phyloP scores from a whole-genome alignment of 305 asterid species.

The Rubia balearica region DNA sequence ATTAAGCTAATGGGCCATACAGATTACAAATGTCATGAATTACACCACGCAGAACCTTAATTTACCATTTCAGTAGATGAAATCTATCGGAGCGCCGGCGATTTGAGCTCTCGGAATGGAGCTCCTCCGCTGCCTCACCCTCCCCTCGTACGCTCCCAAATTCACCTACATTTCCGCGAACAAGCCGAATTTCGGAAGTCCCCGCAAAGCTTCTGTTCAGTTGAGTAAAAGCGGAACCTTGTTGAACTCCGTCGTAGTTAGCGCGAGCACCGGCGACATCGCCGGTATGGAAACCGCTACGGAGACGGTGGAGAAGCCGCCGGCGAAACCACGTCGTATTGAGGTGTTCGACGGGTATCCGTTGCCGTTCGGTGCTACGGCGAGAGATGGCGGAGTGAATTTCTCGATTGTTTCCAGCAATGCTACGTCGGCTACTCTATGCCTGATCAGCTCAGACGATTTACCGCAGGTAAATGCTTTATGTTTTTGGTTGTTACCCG shows the following conservation, averaged over 20 bases:
- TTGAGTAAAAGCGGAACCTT: conserved; percentile 3
- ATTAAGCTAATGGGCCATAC: no score
- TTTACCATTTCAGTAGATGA: not conserved
- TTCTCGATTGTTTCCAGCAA: conserved; percentile 58
- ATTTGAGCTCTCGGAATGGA: conserved; percentile 31
- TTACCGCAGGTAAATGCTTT: conserved; percentile 43
- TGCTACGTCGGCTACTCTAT: conserved; percentile 68
- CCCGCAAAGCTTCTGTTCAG: conserved; percentile 8
- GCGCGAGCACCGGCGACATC: conserved; percentile 35
- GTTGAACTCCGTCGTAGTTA: conserved; percentile 16
- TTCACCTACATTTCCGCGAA: conserved; percentile 17
- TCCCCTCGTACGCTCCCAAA: conserved; percentile 31
- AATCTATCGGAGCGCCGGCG: not conserved
- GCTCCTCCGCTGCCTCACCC: conserved; percentile 32
- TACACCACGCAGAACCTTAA: not conserved
- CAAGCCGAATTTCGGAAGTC: conserved; percentile 19
- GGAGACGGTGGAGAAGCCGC: conserved; percentile 59
- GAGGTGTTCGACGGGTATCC: conserved; percentile 68
- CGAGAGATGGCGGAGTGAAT: conserved; percentile 77
- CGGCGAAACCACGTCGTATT: conserved; percentile 31
- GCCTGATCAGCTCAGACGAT: conserved; percentile 62
- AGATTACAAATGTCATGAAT: not conserved
- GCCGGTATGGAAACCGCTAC: conserved; percentile 19
- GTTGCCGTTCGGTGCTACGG: conserved; percentile 84
- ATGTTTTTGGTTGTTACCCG: not conserved